These are phyloP conservation scores for Saccharomyces eubayanus DNA, from an alignment of 805 yeast genomes.

Conservation along the genomic window DNA sequence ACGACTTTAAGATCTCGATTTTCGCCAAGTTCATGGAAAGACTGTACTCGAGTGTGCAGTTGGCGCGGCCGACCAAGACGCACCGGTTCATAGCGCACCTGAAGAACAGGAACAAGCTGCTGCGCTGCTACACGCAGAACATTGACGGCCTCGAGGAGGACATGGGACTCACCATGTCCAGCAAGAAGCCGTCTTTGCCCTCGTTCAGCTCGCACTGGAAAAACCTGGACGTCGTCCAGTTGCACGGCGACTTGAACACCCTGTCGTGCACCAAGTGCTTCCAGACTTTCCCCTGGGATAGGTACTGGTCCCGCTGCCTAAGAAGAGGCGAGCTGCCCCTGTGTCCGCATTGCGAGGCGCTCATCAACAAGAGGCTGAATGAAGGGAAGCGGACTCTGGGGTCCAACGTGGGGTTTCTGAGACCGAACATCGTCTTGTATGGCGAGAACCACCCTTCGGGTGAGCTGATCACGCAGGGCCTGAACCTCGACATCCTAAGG, in stretches of 20 bases:
- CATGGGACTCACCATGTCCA: slow-evolving; percentile 56
- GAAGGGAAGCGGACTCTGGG: slow-evolving; percentile 71
- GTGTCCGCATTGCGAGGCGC: slow-evolving; percentile 60
- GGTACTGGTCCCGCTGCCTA: slow-evolving; percentile 39
- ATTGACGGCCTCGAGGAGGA: slow-evolving; percentile 79
- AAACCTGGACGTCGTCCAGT: slow-evolving; percentile 67
- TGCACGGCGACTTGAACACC: slow-evolving; percentile 81
- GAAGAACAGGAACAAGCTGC: slow-evolving; percentile 53
- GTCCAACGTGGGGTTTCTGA: slow-evolving; percentile 53
- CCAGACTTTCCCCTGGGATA: slow-evolving; percentile 51
- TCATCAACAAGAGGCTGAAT: slow-evolving; percentile 46
- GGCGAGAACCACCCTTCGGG: slow-evolving; percentile 91
- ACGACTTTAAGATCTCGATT: slow-evolving; percentile 53
- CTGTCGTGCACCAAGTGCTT: slow-evolving; percentile 72
- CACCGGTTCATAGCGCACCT: slow-evolving; percentile 62
- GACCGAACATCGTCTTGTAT: slow-evolving; percentile 87
- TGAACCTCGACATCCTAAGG: slow-evolving; percentile 50
- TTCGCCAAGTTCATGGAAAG: slow-evolving; percentile 87
- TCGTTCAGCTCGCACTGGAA: slow-evolving; percentile 42
- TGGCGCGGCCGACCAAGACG: slow-evolving; percentile 75
- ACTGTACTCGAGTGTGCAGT: slow-evolving; percentile 51
- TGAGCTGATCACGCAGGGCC: slow-evolving; percentile 65
- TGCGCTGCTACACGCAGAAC: slow-evolving; percentile 90
- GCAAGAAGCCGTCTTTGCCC: slow-evolving; percentile 16
- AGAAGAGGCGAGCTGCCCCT: slow-evolving; percentile 63